Conservation (phyloP, 2,329 filamentous ascomycete species). For the Exophiala oligosperma region DNA sequence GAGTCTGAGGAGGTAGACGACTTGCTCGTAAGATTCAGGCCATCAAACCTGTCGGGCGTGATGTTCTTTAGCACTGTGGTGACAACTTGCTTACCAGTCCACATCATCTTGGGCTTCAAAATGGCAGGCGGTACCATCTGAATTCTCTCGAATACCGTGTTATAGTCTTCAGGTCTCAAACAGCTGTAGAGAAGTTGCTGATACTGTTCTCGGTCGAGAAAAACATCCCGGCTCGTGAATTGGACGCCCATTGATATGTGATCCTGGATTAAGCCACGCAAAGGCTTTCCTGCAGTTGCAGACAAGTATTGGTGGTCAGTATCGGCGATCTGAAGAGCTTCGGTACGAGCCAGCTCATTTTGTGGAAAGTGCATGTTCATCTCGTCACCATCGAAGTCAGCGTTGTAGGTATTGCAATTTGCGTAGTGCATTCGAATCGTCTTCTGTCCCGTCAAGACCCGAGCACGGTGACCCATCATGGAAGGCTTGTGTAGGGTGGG, state of each 20-base stretch:
- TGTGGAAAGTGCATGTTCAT: constrained; percentile 99
- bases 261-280: constrained; percentile 96
- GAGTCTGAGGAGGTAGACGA: constrained; percentile 74
- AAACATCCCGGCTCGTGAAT: constrained; percentile 86
- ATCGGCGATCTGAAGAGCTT: constrained; percentile 90
- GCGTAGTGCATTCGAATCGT: constrained; percentile 99
- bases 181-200: constrained; percentile 92
- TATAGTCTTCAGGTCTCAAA: constrained; percentile 83
- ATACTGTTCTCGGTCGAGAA: constrained; percentile 85
- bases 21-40: constrained; percentile 76
- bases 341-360: constrained; percentile 89
- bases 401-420: constrained; percentile 99
- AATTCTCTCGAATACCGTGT: constrained; percentile 80
- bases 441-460: constrained; percentile 90
- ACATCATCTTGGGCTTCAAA: constrained; percentile 75
- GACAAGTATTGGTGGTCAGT: constrained; percentile 97
- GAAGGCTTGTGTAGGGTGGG: constrained; percentile 97
- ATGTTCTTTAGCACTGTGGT: constrained; percentile 93
- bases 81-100: constrained; percentile 96
- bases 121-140: constrained; percentile 78
- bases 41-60: constrained; percentile 71
- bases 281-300: constrained; percentile 86
- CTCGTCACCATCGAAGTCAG: constrained; percentile 98
- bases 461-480: constrained; percentile 95
- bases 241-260: constrained; percentile 93